phyloP scores from a whole-genome alignment of 352 stramenopile genomes.

The Discostella stelligera region DNA sequence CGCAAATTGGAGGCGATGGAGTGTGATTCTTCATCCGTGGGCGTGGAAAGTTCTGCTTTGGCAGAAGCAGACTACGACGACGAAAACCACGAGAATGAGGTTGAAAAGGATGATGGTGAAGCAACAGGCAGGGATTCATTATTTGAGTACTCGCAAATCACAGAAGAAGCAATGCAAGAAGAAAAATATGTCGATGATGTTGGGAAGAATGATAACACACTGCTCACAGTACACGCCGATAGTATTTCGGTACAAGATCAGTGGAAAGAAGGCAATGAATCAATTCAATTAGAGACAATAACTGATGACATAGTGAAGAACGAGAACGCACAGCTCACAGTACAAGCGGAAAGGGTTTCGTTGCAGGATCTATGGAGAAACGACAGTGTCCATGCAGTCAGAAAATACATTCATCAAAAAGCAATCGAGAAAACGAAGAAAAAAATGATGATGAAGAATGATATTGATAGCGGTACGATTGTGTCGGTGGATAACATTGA shows the following conservation, averaged over 20 bases:
- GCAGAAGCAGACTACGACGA: not conserved
- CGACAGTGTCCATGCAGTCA: slow-evolving; percentile 27
- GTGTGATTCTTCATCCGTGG: slow-evolving; percentile 21
- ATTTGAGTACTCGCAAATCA: not conserved
- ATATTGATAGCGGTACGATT: not conserved
- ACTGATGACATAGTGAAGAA: not conserved
- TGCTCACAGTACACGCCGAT: too few species aligned
- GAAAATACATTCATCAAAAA: slow-evolving; percentile 36
- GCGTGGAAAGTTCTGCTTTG: slow-evolving; percentile 14
- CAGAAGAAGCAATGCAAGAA: not conserved
- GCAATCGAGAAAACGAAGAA: slow-evolving; percentile 33
- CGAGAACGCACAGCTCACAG: not conserved
- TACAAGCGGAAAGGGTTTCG: slow-evolving; percentile 4
- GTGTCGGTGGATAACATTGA: not conserved
- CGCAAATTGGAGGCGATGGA: slow-evolving; percentile 34
- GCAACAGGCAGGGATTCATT: not conserved
- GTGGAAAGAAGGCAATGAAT: too few species aligned
- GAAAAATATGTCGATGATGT: too few species aligned
- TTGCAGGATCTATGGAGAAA: slow-evolving; percentile 25
- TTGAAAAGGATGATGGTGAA: slow-evolving; percentile 5
- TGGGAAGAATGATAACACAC: too few species aligned
- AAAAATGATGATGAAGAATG: slow-evolving; percentile 23
- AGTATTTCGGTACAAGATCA: too few species aligned
- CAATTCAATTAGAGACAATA: not conserved
- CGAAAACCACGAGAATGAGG: slow-evolving; percentile 1